phyloP scores from a whole-genome alignment of 2,329 filamentous ascomycete species.

The Fusarium caatingaense region DNA sequence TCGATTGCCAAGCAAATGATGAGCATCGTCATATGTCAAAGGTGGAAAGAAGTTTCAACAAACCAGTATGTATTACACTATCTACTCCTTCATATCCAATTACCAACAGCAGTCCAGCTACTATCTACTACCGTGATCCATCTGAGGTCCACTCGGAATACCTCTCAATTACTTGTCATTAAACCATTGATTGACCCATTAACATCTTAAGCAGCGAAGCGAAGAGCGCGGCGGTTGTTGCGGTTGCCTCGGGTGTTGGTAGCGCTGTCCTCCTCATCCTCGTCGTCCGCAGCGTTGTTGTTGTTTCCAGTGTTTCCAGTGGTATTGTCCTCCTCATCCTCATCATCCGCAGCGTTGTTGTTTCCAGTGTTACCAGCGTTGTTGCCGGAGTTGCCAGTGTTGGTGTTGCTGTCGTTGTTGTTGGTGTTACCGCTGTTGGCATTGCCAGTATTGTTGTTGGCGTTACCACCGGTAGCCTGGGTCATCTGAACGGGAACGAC shows the following conservation, averaged over 20 bases:
- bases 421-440: not conserved
- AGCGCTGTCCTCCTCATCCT: not conserved
- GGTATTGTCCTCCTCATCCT: not conserved
- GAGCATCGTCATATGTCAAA: too few species aligned
- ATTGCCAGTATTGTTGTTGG: not conserved
- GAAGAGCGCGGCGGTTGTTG: constrained; percentile 4
- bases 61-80: not conserved
- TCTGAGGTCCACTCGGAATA: not conserved
- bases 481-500: constrained; percentile 10
- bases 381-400: not conserved
- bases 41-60: not conserved
- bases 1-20: too few species aligned
- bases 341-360: not conserved
- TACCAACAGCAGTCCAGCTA: not conserved
- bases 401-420: not conserved
- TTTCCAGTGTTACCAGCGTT: not conserved
- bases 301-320: not conserved
- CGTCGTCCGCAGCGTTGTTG: not conserved
- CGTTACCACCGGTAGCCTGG: not conserved
- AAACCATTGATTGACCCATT: not conserved
- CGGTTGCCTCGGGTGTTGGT: not conserved
- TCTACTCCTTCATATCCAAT: not conserved
- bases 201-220: not conserved
- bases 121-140: not conserved
- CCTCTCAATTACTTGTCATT: not conserved